Evolutionary conservation across 1,284 basidiomycete genomes (phyloP).

Genomic region (Cutaneotrichosporon arboriforme): DNA sequence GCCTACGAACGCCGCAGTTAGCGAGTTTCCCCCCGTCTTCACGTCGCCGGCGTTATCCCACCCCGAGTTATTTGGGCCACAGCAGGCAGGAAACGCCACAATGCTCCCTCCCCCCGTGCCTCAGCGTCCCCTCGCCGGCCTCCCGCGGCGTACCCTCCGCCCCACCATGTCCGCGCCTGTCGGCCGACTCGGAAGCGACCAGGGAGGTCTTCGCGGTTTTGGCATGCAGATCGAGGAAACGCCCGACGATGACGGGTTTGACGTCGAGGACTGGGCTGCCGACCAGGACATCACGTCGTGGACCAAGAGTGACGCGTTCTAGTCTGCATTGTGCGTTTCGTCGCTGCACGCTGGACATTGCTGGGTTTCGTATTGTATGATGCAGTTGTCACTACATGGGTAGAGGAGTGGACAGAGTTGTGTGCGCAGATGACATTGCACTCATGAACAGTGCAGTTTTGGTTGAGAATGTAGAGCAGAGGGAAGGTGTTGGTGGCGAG

Average conservation of each 20-base stretch:
- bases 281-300: slow-evolving; percentile 32
- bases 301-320: slow-evolving; percentile 31
- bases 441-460: too few species aligned
- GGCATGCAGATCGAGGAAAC: slow-evolving; percentile 33
- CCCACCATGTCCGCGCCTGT: slow-evolving; percentile 43
- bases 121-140: slow-evolving; percentile 8
- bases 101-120: slow-evolving; percentile 15
- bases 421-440: too few species aligned
- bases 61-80: slow-evolving; percentile 25
- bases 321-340: not conserved
- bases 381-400: too few species aligned
- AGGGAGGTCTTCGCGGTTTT: slow-evolving; percentile 23
- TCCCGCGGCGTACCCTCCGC: slow-evolving; percentile 16
- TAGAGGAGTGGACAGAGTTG: too few species aligned
- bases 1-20: slow-evolving; percentile 2
- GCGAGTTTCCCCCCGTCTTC: slow-evolving; percentile 42
- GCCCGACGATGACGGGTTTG: slow-evolving; percentile 37
- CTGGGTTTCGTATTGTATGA: too few species aligned
- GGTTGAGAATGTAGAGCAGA: too few species aligned
- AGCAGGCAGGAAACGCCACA: not conserved
- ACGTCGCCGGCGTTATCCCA: slow-evolving; percentile 27
- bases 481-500: too few species aligned
- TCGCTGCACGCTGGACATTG: too few species aligned
- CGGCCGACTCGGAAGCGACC: slow-evolving; percentile 7
- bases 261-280: slow-evolving; percentile 33